A percentile compares a stretch with the other conserved stretches of the same genome.
Conservation (phyloP, 2,329 filamentous ascomycete species). For the Ciborinia camelliae region DNA sequence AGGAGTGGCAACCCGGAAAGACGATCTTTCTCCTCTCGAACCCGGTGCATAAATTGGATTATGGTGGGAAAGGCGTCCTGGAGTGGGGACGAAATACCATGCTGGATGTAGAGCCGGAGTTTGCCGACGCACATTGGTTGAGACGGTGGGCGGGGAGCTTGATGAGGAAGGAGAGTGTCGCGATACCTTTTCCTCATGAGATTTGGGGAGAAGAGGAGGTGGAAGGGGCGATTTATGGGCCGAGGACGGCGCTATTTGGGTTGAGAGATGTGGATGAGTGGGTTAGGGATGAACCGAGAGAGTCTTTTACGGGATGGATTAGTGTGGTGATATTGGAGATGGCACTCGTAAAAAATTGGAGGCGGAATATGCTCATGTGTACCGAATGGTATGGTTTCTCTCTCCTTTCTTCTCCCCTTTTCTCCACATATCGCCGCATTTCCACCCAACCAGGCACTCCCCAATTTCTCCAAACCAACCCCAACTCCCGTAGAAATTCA, state of each 20-base stretch:
- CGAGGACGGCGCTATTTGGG: constrained; percentile 41
- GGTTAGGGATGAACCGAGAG: constrained; percentile 37
- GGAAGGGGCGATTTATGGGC: constrained; percentile 37
- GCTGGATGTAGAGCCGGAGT: constrained; percentile 53
- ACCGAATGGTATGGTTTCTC: constrained; percentile 38
- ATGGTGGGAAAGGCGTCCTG: constrained; percentile 32
- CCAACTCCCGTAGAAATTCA: too few relatives aligned
- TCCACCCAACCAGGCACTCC: too few relatives aligned
- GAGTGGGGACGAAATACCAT: constrained; percentile 44
- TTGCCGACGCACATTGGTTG: constrained; percentile 53
- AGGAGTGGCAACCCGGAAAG: constrained; percentile 45
- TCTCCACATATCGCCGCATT: rapidly evolving
- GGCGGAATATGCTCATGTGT: constrained; percentile 41
- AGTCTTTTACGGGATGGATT: constrained; percentile 43
- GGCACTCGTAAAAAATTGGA: constrained; percentile 30
- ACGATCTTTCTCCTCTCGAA: constrained; percentile 50
- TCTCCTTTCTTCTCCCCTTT: not conserved
- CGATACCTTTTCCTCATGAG: constrained; percentile 46
- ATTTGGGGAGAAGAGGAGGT: constrained; percentile 40
- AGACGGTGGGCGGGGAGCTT: constrained; percentile 47
- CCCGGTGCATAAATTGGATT: constrained; percentile 32
- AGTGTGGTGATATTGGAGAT: constrained; percentile 35
- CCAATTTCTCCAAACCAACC: too few relatives aligned
- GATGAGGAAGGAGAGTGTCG: constrained; percentile 49
- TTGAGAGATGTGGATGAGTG: constrained; percentile 45